Base-by-base conservation (phyloP, 23 red algal species). In the Chondrus crispus region DNA sequence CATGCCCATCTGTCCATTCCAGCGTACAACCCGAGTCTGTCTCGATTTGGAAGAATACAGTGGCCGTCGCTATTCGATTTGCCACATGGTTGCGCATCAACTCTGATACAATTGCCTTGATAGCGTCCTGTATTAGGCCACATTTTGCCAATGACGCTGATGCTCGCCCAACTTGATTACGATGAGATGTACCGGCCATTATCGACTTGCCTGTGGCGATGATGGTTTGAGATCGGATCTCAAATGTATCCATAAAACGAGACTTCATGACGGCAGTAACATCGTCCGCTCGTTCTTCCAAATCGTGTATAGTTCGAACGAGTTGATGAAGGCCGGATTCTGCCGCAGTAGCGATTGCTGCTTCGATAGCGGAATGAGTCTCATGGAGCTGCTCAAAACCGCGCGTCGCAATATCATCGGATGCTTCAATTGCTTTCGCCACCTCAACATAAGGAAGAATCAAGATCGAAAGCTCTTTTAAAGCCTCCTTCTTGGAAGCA, bases 191-290 rank as follows among this genome's bases (percentile, higher is more conserved):
- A 43, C 13, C 19, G 42, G n/a, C 20, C 19, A 32, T 84, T 12
- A 84, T 72, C 20, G 24, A 30, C 14, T 44, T 52, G 12, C 86
- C 54, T 24, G 55, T 49, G 29, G 74, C 86, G 49, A 81, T 80
- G 55, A 92, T 57, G 16, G 89, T 55, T 32, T 77, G 43, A 14
- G 22, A 16, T 48, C 66, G 76, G 46, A 92, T 50, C 60, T 82
- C 79, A 55, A 84, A 82, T 16, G 69, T 74, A 81, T 92, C 89
- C 77, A 92, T 82, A 62, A 64, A 92, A 30, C 89, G 64, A 54
- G 79, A 79, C 36, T 92, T 82, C 89, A 92, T 84, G 19, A 84
- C 46, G 1, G 79, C 89, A 53, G 48, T 84, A 49, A 68, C 62
- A 60, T 92, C 77, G 74, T 82, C 76, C 43, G 79, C 76, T 50